A percentile compares a stretch with the other conserved stretches of the same genome.
phyloP scores from a whole-genome alignment of 1,284 basidiomycete genomes.

The Fistulinella cinereoalba region DNA sequence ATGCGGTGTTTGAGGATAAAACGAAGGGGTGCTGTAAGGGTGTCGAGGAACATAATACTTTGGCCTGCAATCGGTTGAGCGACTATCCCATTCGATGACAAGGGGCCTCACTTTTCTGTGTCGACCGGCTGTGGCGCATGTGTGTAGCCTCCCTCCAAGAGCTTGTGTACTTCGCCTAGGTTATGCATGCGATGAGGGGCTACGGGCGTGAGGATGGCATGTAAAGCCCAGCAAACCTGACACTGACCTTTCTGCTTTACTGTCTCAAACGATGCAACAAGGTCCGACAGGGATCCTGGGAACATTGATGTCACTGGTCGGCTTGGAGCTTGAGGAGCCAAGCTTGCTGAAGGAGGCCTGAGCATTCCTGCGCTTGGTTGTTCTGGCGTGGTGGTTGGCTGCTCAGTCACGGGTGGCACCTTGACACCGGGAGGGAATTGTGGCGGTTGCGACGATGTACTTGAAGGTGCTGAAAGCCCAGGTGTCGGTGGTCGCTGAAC shows the following conservation, averaged over 20 bases:
- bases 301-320: constrained; percentile 47
- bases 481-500: constrained; percentile 45
- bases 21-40: constrained; percentile 87
- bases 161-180: constrained; percentile 85
- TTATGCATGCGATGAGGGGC: constrained; percentile 83
- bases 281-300: constrained; percentile 85
- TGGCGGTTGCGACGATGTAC: constrained; percentile 38
- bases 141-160: constrained; percentile 87
- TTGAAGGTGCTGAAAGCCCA: constrained; percentile 25
- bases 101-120: constrained; percentile 78
- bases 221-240: background rate
- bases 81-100: constrained; percentile 1
- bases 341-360: constrained; percentile 41
- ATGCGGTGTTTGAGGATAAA: constrained; percentile 91
- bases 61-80: constrained; percentile 53
- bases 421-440: constrained; percentile 73
- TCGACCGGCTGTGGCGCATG: constrained; percentile 91
- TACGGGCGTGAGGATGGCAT: constrained; percentile 30
- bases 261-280: constrained; percentile 93
- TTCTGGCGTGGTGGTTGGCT: constrained; percentile 25
- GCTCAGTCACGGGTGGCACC: constrained; percentile 41
- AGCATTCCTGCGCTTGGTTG: constrained; percentile 27
- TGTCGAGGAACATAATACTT: constrained; percentile 97
- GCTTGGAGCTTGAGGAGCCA: constrained; percentile 39
- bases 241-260: constrained; percentile 90